Base-by-base conservation (phyloP, 2,329 filamentous ascomycete genomes). In the Microascus cirrosus region DNA sequence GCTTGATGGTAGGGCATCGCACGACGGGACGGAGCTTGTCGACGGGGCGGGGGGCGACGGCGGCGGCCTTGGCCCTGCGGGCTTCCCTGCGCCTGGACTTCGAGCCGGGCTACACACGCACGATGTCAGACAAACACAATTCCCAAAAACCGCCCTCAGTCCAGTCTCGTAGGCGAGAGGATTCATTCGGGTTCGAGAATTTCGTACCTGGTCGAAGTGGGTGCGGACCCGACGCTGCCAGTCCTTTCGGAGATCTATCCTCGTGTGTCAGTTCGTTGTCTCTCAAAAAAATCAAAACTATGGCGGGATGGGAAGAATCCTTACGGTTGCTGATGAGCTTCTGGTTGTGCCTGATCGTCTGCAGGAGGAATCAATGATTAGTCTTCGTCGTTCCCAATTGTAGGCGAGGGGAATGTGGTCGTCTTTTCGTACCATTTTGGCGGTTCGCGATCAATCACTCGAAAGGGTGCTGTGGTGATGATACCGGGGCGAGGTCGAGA, bases 271-370 rank as follows among this genome's bases (percentile, higher is more conserved):
- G 68, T 62, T 58, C 60, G 59, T 65, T 61, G 60, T 12, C n/a
- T 20, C 36, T 13, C 36, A 42, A 42, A 13, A 13, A 4, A 13
- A 45, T n/a, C n/a, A 15, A n/a, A 24, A 4, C 25, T 4, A 32
- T 18, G n/a, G 11, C 4, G 8, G 45, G 6, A 20, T 22, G 45
- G 45, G 45, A 22, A 42, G 18, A 60, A 62, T 69, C 72, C 87
- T 82, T 81, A 90, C 87, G 92, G 86, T 95, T 95, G 85, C 93
- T 89, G 76, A 89, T 87, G 78, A 96, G 87, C 83, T 93, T 89
- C 84, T 96, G 91, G 83, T 97, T 97, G 89, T 96, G 91, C 87
- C 95, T 95, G 90, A 97, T 96, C 84, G 93, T 89, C 92, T 87
- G 72, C 67, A 58, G 68, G 66, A 63, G 67, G 62, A 15, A 57